Evolutionary conservation across 164 flowering plant species (phyloP), one percentile per base, ranked within the genome.

Genomic region (Protea cynaroides): DNA sequence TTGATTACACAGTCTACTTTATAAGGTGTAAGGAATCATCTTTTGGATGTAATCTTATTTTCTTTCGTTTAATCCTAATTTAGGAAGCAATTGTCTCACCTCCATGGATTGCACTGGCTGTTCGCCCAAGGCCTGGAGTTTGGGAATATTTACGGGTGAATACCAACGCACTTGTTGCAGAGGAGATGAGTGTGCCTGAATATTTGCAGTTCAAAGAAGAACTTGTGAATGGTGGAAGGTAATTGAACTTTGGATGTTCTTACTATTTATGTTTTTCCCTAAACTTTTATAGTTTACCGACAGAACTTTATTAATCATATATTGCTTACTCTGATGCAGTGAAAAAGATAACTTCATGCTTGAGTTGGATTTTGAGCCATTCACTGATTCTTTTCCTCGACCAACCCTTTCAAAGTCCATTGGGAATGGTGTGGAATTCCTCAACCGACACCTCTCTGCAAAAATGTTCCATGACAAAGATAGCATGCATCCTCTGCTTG

Each of bases 31-130:
- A 14, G 3, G 22, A n/a, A 18, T 58, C 23, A 10, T 24, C 2
- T 19, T 43, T 61, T 22, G 12, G 0, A 24, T 7, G 52, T 43
- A 15, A 21, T 38, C 23, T 21, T 38, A 23, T 14, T 49, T 43
- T 34, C 8, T n/a, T 23, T 51, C 17, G n/a, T n/a, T n/a, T n/a
- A n/a, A n/a, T n/a, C 19, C n/a, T n/a, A 1, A 22, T 34, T 62
- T 72, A 85, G 90, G 88, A 83, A 69, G 90, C 90, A 15, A 76
- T 80, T 44, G 80, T 79, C 21, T 50, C 72, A 21, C 83, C 90
- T 49, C 90, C 90, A n/a, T 47, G 71, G 65, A 71, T 82, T 9
- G 81, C 83, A 1, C 73, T 85, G 61, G 83, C 90, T 18, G 59
- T 82, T 29, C 77, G 90, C 29, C 82, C 79, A n/a, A 74, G 68